Percentiles rank a stretch among this genome's conserved stretches.
Conservation (phyloP, 2,329 filamentous ascomycete species). For the Aplosporella prunicola region DNA sequence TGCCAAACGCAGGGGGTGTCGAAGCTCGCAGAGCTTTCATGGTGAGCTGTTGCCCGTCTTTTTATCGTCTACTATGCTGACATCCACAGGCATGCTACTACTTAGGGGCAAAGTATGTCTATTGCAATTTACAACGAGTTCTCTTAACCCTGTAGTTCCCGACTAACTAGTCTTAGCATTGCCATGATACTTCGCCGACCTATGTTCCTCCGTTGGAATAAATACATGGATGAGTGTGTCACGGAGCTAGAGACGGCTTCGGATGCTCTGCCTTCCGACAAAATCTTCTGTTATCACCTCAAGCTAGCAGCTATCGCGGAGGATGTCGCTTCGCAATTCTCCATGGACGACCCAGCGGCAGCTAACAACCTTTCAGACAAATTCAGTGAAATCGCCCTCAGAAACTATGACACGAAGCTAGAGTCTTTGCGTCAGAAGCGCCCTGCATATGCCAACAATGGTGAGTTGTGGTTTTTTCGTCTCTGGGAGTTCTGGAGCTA, state of each 20-base stretch:
- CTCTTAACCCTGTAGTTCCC: too few relatives aligned
- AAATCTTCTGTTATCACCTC: conserved; percentile 47
- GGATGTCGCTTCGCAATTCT: conserved; percentile 47
- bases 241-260: conserved; percentile 47
- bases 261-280: conserved; percentile 49
- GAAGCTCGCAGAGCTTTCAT: conserved; percentile 52
- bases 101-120: conserved; percentile 42
- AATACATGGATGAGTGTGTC: conserved; percentile 55
- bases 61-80: neutral
- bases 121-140: conserved; percentile 11
- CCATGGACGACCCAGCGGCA: conserved; percentile 45
- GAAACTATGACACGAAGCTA: conserved; percentile 6
- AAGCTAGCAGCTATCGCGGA: conserved; percentile 50
- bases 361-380: conserved; percentile 44
- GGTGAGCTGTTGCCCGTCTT: conserved; percentile 19
- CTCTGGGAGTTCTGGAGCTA: too few relatives aligned
- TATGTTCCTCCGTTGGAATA: conserved; percentile 50
- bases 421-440: conserved; percentile 1
- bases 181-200: conserved; percentile 50
- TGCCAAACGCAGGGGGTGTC: conserved; percentile 42
- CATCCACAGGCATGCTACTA: conserved; percentile 42
- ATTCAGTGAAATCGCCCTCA: conserved; percentile 5
- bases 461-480: neutral
- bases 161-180: conserved; percentile 30
- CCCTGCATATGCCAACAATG: conserved; percentile 19